A percentile compares a stretch with the other conserved stretches of the same genome.
These are phyloP conservation scores for Solanum appendiculatum DNA, from an alignment of 257 asterid species.

Conservation along the genomic window DNA sequence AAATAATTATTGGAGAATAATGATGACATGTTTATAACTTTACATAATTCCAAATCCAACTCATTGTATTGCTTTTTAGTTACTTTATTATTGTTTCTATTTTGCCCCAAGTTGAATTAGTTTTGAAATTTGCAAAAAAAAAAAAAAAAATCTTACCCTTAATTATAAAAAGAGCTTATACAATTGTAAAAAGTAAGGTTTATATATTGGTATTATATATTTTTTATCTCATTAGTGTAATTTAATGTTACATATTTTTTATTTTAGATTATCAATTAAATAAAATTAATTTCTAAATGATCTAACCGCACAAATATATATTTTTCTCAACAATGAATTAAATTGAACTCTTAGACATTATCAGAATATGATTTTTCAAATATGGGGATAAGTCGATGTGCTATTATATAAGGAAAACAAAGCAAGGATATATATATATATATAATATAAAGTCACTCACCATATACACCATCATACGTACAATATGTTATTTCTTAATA, in stretches of 20 bases:
- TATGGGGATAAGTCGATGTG: too few relatives aligned
- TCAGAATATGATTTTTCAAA: too few relatives aligned
- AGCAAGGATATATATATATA: too few relatives aligned
- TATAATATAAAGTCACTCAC: too few relatives aligned
- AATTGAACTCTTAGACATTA: background rate
- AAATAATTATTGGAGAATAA: background rate
- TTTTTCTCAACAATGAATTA: background rate
- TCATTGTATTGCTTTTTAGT: background rate
- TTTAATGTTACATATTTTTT: too few relatives aligned
- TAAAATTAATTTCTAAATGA: too few relatives aligned
- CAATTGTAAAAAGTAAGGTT: background rate
- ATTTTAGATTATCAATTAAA: too few relatives aligned
- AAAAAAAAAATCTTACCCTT: background rate
- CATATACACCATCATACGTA: too few relatives aligned
- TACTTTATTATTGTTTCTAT: background rate
- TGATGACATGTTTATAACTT: background rate
- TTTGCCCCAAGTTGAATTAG: background rate
- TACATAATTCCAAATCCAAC: background rate
- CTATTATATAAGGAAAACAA: too few relatives aligned
- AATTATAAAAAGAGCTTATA: background rate
- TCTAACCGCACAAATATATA: too few relatives aligned
- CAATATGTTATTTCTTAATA: background rate
- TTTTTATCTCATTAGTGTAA: background rate
- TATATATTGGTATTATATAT: background rate
- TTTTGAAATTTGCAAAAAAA: background rate